These are phyloP conservation scores for Rickenella mellea DNA, from an alignment of 768 basidiomycete species.

Conservation along the genomic window DNA sequence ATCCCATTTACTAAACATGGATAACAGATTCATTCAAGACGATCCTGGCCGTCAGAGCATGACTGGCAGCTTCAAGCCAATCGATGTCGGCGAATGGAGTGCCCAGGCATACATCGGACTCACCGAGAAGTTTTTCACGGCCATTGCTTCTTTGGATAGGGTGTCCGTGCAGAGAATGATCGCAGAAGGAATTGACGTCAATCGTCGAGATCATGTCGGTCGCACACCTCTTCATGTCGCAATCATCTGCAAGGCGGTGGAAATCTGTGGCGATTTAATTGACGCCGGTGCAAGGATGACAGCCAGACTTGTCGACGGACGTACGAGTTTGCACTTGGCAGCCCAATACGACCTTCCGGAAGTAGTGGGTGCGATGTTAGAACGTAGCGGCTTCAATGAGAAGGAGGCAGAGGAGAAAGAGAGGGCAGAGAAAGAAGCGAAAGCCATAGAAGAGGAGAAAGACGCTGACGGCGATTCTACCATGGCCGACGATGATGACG, in stretches of 20 bases:
- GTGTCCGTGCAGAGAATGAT: conserved; percentile 29
- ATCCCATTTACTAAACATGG: not conserved
- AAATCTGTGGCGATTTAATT: conserved; percentile 41
- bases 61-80: conserved; percentile 56
- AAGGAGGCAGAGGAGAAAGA: conserved; percentile 14
- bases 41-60: conserved; percentile 54
- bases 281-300: conserved; percentile 49
- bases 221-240: conserved; percentile 53
- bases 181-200: conserved; percentile 33
- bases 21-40: conserved; percentile 43
- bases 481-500: conserved; percentile 7
- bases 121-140: conserved; percentile 43
- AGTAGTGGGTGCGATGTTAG: conserved; percentile 41
- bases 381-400: conserved; percentile 27
- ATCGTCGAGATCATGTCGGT: conserved; percentile 53
- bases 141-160: conserved; percentile 39
- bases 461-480: conserved; percentile 15
- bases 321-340: conserved; percentile 46
- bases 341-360: conserved; percentile 33
- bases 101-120: conserved; percentile 50
- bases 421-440: conserved; percentile 8
- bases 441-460: conserved; percentile 15
- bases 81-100: conserved; percentile 59
- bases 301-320: conserved; percentile 46
- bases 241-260: conserved; percentile 33